Evolutionary conservation across 2,329 filamentous ascomycete genomes (phyloP).

Genomic region (Berkeleyomyces basicola): DNA sequence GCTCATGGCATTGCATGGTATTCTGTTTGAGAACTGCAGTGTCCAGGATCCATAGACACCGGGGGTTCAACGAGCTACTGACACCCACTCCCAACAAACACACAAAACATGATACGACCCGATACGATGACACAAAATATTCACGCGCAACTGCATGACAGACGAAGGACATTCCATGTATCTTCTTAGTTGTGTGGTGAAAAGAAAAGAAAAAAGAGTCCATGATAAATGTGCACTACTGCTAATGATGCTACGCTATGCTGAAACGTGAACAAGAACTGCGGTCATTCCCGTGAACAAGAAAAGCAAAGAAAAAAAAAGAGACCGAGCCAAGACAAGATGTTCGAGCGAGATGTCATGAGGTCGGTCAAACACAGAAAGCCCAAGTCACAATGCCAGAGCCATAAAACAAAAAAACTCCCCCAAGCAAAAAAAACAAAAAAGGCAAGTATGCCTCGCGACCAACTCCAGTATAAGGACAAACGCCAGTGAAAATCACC

Average conservation of each 20-base stretch:
- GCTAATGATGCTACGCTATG: background rate
- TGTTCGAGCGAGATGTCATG: background rate
- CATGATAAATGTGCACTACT: background rate
- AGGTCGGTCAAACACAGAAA: constrained; percentile 13
- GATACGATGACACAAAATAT: background rate
- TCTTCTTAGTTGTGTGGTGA: background rate
- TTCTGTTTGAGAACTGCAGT: background rate
- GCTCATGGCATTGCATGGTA: background rate
- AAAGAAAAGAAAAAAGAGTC: background rate
- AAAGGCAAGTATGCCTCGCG: background rate
- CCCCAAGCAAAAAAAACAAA: constrained; percentile 6
- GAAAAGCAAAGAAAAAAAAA: background rate
- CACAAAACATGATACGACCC: background rate
- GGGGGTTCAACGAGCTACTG: background rate
- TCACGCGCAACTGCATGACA: background rate
- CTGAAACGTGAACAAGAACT: constrained; percentile 1
- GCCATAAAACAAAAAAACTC: background rate
- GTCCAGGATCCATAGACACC: background rate
- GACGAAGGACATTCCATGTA: background rate
- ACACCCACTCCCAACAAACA: background rate
- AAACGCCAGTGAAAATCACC: constrained; percentile 14
- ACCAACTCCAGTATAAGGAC: constrained; percentile 14
- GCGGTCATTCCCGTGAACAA: background rate
- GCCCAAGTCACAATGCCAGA: background rate
- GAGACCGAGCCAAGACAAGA: constrained; percentile 3